Percentiles rank a stretch among this genome's conserved stretches.
Evolutionary conservation across 73 alveolate species (phyloP).

Genomic region (Durusdinium trenchii): DNA sequence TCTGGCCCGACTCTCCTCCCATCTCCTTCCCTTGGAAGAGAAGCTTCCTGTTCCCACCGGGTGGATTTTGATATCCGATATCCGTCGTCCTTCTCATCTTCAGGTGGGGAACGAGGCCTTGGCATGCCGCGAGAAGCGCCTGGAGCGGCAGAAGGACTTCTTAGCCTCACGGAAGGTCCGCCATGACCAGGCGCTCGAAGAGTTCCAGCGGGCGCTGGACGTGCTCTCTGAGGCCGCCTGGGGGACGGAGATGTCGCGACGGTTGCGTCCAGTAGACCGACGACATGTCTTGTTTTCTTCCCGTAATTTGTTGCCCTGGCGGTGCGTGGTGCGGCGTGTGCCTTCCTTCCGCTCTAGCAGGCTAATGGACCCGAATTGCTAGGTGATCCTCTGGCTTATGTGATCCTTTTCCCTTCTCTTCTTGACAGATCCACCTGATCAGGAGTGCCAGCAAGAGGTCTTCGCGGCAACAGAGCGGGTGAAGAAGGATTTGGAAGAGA

Average conservation of each 20-base stretch:
- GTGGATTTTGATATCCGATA: too few relatives aligned
- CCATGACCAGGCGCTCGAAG: conserved; percentile 70
- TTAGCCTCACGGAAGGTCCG: conserved; percentile 55
- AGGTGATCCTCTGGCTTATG: not conserved
- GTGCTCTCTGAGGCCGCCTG: conserved; percentile 70
- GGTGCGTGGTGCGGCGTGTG: not conserved
- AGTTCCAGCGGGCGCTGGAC: conserved; percentile 72
- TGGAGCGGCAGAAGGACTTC: conserved; percentile 56
- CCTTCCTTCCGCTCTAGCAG: not conserved
- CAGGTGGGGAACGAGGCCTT: conserved; percentile 75
- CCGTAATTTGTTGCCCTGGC: too few relatives aligned
- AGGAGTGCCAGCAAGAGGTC: conserved; percentile 66
- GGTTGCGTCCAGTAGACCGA: not conserved
- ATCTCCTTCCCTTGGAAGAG: too few relatives aligned
- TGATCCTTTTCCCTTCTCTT: not conserved
- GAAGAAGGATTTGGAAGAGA: conserved; percentile 49
- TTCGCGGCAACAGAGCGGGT: conserved; percentile 65
- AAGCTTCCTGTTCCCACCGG: too few relatives aligned
- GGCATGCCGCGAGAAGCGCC: conserved; percentile 36
- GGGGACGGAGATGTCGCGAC: not conserved
- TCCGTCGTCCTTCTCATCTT: too few relatives aligned
- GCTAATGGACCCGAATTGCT: too few relatives aligned
- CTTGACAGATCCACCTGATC: not conserved
- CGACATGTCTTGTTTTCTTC: too few relatives aligned
- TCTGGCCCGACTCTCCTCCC: too few relatives aligned